A percentile compares a stretch with the other conserved stretches of the same genome.
Conservation (phyloP, 2,329 filamentous ascomycete species). For the Ophiostoma piceae region DNA sequence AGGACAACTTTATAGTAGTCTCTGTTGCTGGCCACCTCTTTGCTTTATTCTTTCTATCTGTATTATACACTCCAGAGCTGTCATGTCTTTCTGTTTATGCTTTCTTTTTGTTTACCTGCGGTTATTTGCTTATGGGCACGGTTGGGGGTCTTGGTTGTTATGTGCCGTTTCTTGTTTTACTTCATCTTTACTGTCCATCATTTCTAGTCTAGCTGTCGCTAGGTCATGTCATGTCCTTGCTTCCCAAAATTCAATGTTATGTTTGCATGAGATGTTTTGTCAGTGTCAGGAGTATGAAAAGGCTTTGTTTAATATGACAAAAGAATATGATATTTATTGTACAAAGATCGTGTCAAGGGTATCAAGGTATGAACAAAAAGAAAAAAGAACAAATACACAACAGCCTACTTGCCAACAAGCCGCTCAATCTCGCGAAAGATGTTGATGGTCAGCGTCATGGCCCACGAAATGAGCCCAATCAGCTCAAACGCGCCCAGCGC, state of each 20-base stretch:
- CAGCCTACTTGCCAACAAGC: constrained; percentile 25
- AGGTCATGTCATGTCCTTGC: neutral
- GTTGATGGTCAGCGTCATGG: constrained; percentile 30
- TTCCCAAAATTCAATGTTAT: constrained; percentile 5
- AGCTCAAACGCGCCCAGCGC: constrained; percentile 29
- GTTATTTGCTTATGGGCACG: constrained; percentile 6
- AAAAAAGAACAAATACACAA: neutral
- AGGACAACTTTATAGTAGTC: neutral
- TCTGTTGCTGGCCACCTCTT: neutral
- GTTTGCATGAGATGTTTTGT: neutral
- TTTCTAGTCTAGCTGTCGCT: neutral
- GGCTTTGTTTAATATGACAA: neutral
- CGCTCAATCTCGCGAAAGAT: constrained; percentile 30
- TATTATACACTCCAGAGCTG: constrained; percentile 20
- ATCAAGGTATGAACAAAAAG: neutral
- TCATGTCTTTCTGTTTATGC: constrained; percentile 6
- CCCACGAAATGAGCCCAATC: constrained; percentile 29
- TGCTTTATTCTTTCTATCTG: constrained; percentile 12
- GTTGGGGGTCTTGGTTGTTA: constrained; percentile 7
- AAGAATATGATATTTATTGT: neutral
- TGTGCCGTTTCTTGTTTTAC: neutral
- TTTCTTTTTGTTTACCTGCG: constrained; percentile 8
- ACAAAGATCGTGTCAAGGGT: neutral
- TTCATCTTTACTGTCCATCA: neutral
- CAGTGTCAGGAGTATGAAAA: neutral